phyloP scores from a whole-genome alignment of 345 rosid species.

The Eutrema heterophyllum region DNA sequence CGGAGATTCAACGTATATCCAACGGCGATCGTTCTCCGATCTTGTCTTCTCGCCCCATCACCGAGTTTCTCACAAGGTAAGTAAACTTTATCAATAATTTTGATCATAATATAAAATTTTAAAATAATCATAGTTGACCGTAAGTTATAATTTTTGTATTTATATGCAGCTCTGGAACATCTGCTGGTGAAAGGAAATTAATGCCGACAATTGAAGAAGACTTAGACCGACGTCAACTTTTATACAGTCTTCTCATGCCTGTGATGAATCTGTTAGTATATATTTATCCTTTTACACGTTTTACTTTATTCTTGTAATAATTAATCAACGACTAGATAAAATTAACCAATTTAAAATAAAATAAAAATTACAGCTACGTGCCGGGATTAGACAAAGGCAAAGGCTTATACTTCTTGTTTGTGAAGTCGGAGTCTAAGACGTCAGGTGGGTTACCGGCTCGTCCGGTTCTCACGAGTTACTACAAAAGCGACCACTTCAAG shows the following conservation, averaged over 20 bases:
- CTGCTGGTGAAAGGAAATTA: conserved; percentile 92
- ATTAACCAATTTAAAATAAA: background rate
- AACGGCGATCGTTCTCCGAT: conserved; percentile 74
- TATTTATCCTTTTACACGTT: background rate
- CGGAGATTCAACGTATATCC: conserved; percentile 69
- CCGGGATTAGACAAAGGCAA: conserved; percentile 85
- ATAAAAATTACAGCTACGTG: conserved; percentile 62
- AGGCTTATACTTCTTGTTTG: conserved; percentile 74
- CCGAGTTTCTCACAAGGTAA: conserved; percentile 82
- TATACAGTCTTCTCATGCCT: conserved; percentile 89
- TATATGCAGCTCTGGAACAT: conserved; percentile 79
- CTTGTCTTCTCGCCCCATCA: conserved; percentile 59
- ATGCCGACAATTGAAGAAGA: conserved; percentile 92
- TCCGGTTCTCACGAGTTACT: conserved; percentile 92
- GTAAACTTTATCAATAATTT: background rate
- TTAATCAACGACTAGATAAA: background rate
- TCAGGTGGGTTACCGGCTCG: conserved; percentile 80
- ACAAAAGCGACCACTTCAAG: conserved; percentile 79
- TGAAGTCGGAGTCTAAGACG: conserved; percentile 80
- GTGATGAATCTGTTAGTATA: conserved; percentile 79
- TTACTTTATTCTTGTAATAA: background rate
- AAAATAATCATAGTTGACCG: background rate
- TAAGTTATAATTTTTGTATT: background rate
- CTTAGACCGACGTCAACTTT: conserved; percentile 59
- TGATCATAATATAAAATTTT: background rate